Conservation (phyloP, 2,329 filamentous ascomycete species). For the Fusarium palustre region DNA sequence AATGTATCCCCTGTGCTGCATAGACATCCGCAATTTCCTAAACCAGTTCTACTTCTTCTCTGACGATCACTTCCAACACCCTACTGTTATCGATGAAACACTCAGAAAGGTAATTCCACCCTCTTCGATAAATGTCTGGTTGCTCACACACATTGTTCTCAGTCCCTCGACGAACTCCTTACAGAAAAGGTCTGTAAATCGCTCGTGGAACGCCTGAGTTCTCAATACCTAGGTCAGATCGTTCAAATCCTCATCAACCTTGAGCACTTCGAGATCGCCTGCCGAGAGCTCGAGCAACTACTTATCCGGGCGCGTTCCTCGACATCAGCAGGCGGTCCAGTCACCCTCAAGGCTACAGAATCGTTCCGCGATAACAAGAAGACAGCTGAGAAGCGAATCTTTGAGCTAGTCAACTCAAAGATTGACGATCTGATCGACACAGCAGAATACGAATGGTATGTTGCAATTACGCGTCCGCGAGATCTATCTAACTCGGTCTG, state of each 20-base stretch:
- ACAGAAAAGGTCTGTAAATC: conserved; percentile 92
- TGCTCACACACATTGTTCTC: conserved; percentile 16
- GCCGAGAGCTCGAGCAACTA: conserved; percentile 86
- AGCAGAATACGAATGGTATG: conserved; percentile 93
- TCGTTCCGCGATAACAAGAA: conserved; percentile 93
- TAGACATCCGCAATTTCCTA: conserved; percentile 96
- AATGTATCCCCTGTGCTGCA: conserved; percentile 99
- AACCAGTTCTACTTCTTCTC: conserved; percentile 99
- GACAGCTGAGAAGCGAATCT: conserved; percentile 95
- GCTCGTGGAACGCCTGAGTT: conserved; percentile 86
- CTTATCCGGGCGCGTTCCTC: conserved; percentile 87
- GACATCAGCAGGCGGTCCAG: conserved; percentile 80
- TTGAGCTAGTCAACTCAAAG: conserved; percentile 98
- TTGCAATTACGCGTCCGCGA: not conserved
- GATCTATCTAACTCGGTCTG: conserved; percentile 31
- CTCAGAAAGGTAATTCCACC: conserved; percentile 72
- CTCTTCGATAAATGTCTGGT: fast-evolving
- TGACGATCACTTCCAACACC: conserved; percentile 94
- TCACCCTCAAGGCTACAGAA: conserved; percentile 84
- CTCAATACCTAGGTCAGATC: conserved; percentile 96
- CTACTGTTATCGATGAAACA: conserved; percentile 89
- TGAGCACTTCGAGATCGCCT: conserved; percentile 95
- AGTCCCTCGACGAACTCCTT: conserved; percentile 95
- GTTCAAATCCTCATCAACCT: conserved; percentile 98
- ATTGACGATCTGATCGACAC: conserved; percentile 98